Percentiles rank a stretch among this genome's conserved stretches.
These are phyloP conservation scores for Orbilia brochopaga DNA, from an alignment of 2,329 filamentous ascomycete genomes.

Conservation along the genomic window DNA sequence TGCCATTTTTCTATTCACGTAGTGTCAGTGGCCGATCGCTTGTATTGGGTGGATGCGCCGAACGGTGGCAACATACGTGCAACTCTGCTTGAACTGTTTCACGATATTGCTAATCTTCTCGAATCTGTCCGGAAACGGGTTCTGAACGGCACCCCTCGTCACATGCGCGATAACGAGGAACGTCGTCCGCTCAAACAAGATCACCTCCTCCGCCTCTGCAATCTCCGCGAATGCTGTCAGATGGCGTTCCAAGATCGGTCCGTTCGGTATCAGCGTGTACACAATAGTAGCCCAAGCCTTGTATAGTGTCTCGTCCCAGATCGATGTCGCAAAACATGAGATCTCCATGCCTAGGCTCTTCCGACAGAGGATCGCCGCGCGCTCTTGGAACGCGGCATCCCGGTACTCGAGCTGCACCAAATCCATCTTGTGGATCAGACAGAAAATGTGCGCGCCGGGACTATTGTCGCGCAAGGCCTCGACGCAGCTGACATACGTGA, in stretches of 20 bases:
- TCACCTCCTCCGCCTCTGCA: conserved; percentile 89
- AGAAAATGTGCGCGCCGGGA: conserved; percentile 80
- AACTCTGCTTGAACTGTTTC: conserved; percentile 93
- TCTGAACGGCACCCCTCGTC: conserved; percentile 76
- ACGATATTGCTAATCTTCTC: conserved; percentile 96
- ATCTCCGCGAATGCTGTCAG: conserved; percentile 80
- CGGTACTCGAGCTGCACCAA: conserved; percentile 81
- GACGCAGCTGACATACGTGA: conserved; percentile 90
- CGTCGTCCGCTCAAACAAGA: conserved; percentile 92
- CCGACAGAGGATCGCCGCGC: conserved; percentile 59
- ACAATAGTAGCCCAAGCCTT: conserved; percentile 99
- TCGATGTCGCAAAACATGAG: conserved; percentile 90
- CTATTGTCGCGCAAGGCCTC: conserved; percentile 86
- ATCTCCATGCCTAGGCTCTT: conserved; percentile 68
- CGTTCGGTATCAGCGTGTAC: conserved; percentile 94
- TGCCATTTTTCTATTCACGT: conserved; percentile 60
- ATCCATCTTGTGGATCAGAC: conserved; percentile 98
- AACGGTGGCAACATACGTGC: conserved; percentile 59
- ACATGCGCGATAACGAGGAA: conserved; percentile 96
- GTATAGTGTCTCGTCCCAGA: conserved; percentile 98
- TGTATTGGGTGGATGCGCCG: background rate
- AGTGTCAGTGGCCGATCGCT: conserved; percentile 57
- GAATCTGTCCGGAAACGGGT: conserved; percentile 90
- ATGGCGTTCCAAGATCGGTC: conserved; percentile 84
- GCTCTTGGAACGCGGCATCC: conserved; percentile 81